These are phyloP conservation scores for Pythium brassicae DNA, from an alignment of 352 stramenopile genomes.

Conservation along the genomic window DNA sequence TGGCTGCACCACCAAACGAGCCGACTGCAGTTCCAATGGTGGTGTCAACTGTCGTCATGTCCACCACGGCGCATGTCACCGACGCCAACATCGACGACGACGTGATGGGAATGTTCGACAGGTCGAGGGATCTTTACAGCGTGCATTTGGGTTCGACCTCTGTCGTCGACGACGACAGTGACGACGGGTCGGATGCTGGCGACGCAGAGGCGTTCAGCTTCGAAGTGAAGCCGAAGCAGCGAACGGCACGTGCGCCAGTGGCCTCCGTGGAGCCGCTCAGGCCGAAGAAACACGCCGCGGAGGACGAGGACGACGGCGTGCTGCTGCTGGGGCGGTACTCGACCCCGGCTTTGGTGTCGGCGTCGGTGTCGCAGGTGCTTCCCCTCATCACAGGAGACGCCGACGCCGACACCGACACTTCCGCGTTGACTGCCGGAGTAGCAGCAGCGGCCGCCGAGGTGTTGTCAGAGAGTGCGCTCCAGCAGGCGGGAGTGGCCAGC, in stretches of 20 bases:
- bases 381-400: background rate
- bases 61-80: background rate
- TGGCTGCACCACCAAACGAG: background rate
- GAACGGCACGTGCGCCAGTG: background rate
- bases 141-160: background rate
- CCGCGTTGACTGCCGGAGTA: background rate
- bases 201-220: slow-evolving; percentile 43
- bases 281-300: slow-evolving; percentile 1
- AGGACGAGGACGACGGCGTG: slow-evolving; percentile 1
- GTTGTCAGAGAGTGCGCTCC: background rate
- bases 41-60: background rate
- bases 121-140: slow-evolving; percentile 7
- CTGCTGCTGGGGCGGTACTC: slow-evolving; percentile 10
- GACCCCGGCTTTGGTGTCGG: background rate
- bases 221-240: slow-evolving; percentile 40
- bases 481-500: slow-evolving; percentile 5
- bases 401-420: slow-evolving; percentile 3
- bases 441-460: background rate
- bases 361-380: background rate
- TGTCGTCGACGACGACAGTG: slow-evolving; percentile 7
- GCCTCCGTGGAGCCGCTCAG: background rate
- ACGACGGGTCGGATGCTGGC: slow-evolving; percentile 9
- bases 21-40: background rate
- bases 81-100: background rate
- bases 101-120: slow-evolving; percentile 6